A percentile compares a stretch with the other conserved stretches of the same genome.
phyloP scores from a whole-genome alignment of 345 rosid species.

The Citropsis articulata region DNA sequence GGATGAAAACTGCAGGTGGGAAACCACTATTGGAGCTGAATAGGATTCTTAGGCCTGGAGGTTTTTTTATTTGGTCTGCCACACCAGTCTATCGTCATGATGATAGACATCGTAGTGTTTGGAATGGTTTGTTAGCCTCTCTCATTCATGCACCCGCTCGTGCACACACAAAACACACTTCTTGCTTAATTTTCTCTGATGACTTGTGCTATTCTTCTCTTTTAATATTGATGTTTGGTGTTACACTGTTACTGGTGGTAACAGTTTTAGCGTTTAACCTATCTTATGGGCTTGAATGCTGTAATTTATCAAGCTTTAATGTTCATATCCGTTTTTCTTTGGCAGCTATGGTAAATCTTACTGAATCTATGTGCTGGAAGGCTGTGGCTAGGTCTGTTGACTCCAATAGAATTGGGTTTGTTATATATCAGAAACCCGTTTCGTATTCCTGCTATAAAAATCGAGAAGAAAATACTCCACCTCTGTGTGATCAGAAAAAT shows the following conservation, averaged over 20 bases:
- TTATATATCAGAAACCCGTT: conserved; percentile 77
- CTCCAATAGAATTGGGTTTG: conserved; percentile 70
- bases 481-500: conserved; percentile 54
- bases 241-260: background rate
- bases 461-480: conserved; percentile 52
- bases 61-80: conserved; percentile 95
- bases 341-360: conserved; percentile 78
- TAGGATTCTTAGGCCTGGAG: conserved; percentile 91
- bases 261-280: background rate
- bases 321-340: conserved; percentile 9
- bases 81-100: conserved; percentile 77
- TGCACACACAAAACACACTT: background rate
- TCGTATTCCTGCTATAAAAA: conserved; percentile 63
- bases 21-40: conserved; percentile 88
- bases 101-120: conserved; percentile 60
- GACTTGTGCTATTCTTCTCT: background rate
- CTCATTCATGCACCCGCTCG: background rate
- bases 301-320: background rate
- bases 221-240: background rate
- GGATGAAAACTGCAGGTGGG: conserved; percentile 64
- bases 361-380: conserved; percentile 84
- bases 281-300: background rate
- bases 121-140: conserved; percentile 49
- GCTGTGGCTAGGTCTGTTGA: conserved; percentile 58
- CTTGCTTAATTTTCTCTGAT: background rate